phyloP scores from a whole-genome alignment of 352 stramenopile species.

The Pythium aquatile region DNA sequence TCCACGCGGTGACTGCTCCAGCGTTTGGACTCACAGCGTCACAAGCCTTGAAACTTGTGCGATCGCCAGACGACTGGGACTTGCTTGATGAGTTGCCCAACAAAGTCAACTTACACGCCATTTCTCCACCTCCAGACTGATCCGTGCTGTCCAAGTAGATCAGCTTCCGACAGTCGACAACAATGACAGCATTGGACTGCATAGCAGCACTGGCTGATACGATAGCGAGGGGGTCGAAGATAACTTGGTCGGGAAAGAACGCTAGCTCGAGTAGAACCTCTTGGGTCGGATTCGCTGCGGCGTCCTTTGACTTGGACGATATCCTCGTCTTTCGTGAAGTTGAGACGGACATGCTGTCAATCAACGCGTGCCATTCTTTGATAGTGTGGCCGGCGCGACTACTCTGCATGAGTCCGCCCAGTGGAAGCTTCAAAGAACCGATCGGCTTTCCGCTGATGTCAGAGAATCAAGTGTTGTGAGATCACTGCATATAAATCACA shows the following conservation, averaged over 20 bases:
- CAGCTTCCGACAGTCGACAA: slow-evolving; percentile 12
- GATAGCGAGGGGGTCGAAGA: slow-evolving; percentile 21
- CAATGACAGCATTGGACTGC: background rate
- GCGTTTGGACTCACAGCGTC: background rate
- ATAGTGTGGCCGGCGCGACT: slow-evolving; percentile 14
- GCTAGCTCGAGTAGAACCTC: slow-evolving; percentile 21
- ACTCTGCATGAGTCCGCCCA: slow-evolving; percentile 22
- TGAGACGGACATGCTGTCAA: background rate
- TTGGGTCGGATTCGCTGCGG: background rate
- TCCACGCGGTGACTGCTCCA: slow-evolving; percentile 1
- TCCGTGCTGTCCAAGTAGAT: slow-evolving; percentile 5
- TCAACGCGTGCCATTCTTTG: slow-evolving; percentile 28
- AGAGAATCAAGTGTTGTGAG: background rate
- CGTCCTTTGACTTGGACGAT: slow-evolving; percentile 7
- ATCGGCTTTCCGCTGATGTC: slow-evolving; percentile 29
- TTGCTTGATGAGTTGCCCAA: slow-evolving; percentile 14
- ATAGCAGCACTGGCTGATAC: background rate
- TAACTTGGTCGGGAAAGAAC: slow-evolving; percentile 34
- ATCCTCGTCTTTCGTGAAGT: background rate
- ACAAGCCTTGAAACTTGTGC: slow-evolving; percentile 19
- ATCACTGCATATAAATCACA: background rate
- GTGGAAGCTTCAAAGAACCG: slow-evolving; percentile 38
- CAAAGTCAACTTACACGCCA: slow-evolving; percentile 19
- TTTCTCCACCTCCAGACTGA: background rate
- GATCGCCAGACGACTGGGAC: background rate